Evolutionary conservation across 352 stramenopile genomes (phyloP).

Genomic region (Globisporangium parvum): DNA sequence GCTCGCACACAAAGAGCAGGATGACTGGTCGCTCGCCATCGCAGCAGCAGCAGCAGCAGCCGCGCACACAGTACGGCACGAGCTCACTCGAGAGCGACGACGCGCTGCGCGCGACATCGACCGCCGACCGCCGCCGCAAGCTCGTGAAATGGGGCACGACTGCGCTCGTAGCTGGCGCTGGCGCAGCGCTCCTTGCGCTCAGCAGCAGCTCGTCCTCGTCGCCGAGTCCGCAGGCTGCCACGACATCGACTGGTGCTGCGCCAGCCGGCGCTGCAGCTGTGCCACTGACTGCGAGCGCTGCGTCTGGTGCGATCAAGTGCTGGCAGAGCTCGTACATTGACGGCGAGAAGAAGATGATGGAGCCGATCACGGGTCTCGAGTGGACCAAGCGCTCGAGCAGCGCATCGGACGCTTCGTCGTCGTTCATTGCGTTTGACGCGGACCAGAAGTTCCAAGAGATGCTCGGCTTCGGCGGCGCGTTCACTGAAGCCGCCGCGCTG

Average conservation of each 20-base stretch:
- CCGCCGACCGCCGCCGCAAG: constrained; percentile 20
- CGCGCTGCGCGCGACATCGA: constrained; percentile 1
- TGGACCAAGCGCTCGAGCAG: constrained; percentile 24
- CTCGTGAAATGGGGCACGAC: constrained; percentile 22
- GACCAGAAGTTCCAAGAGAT: constrained; percentile 66
- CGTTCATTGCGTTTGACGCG: constrained; percentile 48
- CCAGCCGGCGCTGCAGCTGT: neutral
- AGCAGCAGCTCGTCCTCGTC: constrained; percentile 4
- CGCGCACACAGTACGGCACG: constrained; percentile 19
- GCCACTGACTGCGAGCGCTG: neutral
- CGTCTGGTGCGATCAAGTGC: constrained; percentile 20
- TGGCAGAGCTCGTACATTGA: constrained; percentile 65
- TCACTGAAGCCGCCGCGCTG: constrained; percentile 88
- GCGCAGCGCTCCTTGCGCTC: constrained; percentile 21
- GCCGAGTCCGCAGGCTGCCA: neutral
- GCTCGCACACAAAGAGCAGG: neutral
- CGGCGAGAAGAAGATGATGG: constrained; percentile 61
- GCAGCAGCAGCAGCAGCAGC: neutral
- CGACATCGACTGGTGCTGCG: neutral
- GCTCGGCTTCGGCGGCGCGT: constrained; percentile 89
- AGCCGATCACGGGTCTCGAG: constrained; percentile 36
- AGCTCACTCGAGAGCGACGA: constrained; percentile 22
- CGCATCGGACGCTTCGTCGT: constrained; percentile 16
- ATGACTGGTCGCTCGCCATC: neutral
- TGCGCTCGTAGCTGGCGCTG: constrained; percentile 21